phyloP scores from a whole-genome alignment of 257 asterid genomes.

The Fraxinus quadrangulata region DNA sequence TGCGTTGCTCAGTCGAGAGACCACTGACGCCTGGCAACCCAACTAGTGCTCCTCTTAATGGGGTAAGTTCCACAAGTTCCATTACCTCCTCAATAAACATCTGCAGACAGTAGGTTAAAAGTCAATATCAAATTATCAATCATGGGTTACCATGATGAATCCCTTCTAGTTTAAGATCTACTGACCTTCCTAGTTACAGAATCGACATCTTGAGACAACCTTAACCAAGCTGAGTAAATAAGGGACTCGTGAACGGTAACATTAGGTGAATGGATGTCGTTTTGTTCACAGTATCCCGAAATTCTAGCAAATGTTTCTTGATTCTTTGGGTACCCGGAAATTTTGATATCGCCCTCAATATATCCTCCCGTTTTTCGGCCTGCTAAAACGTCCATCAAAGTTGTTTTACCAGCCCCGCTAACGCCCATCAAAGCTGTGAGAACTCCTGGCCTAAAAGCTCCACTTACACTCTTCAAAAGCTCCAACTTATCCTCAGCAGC shows the following conservation, averaged over 20 bases:
- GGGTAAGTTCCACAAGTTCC: slow-evolving; percentile 63
- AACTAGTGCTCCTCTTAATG: slow-evolving; percentile 44
- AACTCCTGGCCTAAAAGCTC: slow-evolving; percentile 57
- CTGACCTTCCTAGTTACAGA: slow-evolving; percentile 45
- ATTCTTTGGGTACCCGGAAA: slow-evolving; percentile 57
- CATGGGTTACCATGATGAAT: neutral
- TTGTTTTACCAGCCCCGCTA: slow-evolving; percentile 69
- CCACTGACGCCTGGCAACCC: slow-evolving; percentile 61
- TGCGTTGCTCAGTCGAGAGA: slow-evolving; percentile 62
- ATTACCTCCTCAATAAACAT: slow-evolving; percentile 56
- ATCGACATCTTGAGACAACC: slow-evolving; percentile 48
- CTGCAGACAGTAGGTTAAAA: slow-evolving; percentile 29
- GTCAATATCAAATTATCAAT: neutral
- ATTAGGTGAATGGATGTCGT: slow-evolving; percentile 58
- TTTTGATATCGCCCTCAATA: slow-evolving; percentile 49
- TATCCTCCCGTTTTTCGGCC: slow-evolving; percentile 64
- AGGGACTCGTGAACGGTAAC: slow-evolving; percentile 55
- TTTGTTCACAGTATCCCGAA: slow-evolving; percentile 58
- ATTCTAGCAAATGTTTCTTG: slow-evolving; percentile 59
- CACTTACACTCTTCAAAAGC: slow-evolving; percentile 49
- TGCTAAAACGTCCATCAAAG: slow-evolving; percentile 60
- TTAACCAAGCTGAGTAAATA: slow-evolving; percentile 52
- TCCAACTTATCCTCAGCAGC: slow-evolving; percentile 40
- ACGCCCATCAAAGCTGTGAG: slow-evolving; percentile 64
- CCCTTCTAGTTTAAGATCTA: neutral